These are phyloP conservation scores for Saccharomycopsis hybrid DNA, from an alignment of 1,139 yeast genomes.

Conservation along the genomic window DNA sequence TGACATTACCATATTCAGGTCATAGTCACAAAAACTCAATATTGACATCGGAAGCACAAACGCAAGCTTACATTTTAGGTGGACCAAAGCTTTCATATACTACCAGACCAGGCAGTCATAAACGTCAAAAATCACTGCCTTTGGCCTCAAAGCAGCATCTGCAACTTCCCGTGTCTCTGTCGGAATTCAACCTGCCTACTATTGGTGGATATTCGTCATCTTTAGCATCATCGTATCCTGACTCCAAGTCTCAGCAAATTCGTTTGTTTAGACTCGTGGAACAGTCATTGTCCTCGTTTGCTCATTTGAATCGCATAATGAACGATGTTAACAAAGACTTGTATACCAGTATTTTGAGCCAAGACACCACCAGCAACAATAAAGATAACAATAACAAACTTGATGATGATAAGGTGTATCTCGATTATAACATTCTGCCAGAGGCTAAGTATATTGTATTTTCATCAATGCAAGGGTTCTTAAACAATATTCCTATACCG, in stretches of 20 bases:
- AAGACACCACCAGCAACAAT: no score
- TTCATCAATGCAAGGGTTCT: slow-evolving; percentile 2
- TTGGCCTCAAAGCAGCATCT: no score
- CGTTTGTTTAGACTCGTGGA: slow-evolving; percentile 1
- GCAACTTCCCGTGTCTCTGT: no score
- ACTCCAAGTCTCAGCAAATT: no score
- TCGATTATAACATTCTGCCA: not conserved
- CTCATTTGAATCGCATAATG: not conserved
- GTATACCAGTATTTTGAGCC: not conserved
- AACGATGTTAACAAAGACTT: slow-evolving; percentile 7
- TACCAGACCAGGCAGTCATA: not conserved
- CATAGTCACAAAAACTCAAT: not conserved
- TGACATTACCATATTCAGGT: not conserved
- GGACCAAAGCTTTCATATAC: not conserved
- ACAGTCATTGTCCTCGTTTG: not conserved
- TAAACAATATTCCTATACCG: not conserved
- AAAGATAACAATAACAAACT: not conserved
- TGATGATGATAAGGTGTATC: not conserved
- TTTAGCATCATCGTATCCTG: no score
- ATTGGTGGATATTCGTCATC: no score
- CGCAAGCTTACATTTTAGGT: not conserved
- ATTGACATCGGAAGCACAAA: not conserved
- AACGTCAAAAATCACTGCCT: slow-evolving; percentile 2
- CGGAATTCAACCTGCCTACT: no score
- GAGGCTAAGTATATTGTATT: not conserved